A percentile compares a stretch with the other conserved stretches of the same genome.
These are phyloP conservation scores for Bretschneidera sinensis DNA, from an alignment of 345 rosid species.

Conservation along the genomic window DNA sequence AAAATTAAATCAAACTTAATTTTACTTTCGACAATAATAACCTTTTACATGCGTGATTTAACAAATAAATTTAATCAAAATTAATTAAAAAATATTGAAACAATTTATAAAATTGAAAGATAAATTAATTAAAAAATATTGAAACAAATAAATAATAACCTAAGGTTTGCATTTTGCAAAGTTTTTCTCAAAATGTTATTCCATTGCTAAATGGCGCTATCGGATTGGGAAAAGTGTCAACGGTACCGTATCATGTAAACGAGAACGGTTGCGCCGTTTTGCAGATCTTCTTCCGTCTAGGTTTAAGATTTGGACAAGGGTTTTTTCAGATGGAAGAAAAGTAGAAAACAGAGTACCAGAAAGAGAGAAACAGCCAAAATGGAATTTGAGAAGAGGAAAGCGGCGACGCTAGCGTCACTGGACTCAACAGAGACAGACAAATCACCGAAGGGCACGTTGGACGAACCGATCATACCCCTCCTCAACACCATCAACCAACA, in stretches of 20 bases:
- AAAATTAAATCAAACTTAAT: too few species aligned
- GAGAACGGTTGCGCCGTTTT: constrained; percentile 2
- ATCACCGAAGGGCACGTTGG: constrained; percentile 77
- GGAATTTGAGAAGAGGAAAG: constrained; percentile 83
- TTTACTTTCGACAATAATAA: too few species aligned
- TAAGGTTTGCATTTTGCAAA: too few species aligned
- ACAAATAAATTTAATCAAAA: too few species aligned
- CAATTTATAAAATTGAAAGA: too few species aligned
- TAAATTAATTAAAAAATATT: too few species aligned
- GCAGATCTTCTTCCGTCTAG: neutral
- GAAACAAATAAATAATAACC: too few species aligned
- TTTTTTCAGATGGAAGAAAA: neutral
- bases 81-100: too few species aligned
- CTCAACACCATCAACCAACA: constrained; percentile 63
- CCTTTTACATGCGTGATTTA: too few species aligned
- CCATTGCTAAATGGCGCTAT: neutral
- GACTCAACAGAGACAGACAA: constrained; percentile 53
- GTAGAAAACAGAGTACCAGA: neutral
- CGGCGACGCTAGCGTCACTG: constrained; percentile 52
- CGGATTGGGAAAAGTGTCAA: too few species aligned
- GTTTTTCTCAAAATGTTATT: neutral
- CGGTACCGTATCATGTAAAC: too few species aligned
- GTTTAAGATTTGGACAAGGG: constrained; percentile 1
- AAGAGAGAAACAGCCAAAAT: constrained; percentile 16
- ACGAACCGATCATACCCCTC: constrained; percentile 71